Conservation (phyloP, 2,329 filamentous ascomycete species). For the Aspergillus oerlinghausenensis region DNA sequence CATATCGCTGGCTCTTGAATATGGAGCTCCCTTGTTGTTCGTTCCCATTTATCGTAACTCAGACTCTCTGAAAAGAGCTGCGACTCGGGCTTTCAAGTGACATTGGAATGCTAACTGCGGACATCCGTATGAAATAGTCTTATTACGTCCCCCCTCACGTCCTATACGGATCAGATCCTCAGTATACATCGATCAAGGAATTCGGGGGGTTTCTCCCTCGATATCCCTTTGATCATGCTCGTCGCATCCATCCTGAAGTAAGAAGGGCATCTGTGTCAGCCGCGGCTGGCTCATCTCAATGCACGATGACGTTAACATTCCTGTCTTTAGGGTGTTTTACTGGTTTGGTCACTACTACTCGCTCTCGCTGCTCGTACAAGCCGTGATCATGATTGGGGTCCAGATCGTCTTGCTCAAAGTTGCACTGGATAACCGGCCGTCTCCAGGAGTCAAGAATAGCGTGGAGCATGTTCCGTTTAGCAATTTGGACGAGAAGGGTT, state of each 20-base stretch:
- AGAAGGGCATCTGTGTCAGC: constrained; percentile 6
- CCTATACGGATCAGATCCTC: constrained; percentile 63
- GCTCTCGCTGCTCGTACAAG: constrained; percentile 55
- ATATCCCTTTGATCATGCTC: constrained; percentile 65
- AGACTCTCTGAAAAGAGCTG: neutral
- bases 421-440: constrained; percentile 54
- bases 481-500: constrained; percentile 20
- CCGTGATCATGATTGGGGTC: constrained; percentile 55
- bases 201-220: constrained; percentile 61
- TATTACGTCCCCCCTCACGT: constrained; percentile 59
- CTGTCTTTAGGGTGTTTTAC: constrained; percentile 52
- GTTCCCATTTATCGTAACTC: constrained; percentile 10
- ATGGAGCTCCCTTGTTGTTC: constrained; percentile 48
- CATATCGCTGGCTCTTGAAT: constrained; percentile 38
- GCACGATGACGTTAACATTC: constrained; percentile 1
- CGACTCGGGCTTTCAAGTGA: neutral
- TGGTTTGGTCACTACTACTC: constrained; percentile 62
- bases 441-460: constrained; percentile 33
- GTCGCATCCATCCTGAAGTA: constrained; percentile 61
- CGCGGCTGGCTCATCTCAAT: neutral
- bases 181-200: constrained; percentile 57
- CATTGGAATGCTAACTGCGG: constrained; percentile 9
- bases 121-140: constrained; percentile 41
- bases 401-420: constrained; percentile 58
- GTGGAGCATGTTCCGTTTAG: constrained; percentile 41